Conservation (phyloP, 2,329 filamentous ascomycete genomes). For the Lizonia empirigonia region DNA sequence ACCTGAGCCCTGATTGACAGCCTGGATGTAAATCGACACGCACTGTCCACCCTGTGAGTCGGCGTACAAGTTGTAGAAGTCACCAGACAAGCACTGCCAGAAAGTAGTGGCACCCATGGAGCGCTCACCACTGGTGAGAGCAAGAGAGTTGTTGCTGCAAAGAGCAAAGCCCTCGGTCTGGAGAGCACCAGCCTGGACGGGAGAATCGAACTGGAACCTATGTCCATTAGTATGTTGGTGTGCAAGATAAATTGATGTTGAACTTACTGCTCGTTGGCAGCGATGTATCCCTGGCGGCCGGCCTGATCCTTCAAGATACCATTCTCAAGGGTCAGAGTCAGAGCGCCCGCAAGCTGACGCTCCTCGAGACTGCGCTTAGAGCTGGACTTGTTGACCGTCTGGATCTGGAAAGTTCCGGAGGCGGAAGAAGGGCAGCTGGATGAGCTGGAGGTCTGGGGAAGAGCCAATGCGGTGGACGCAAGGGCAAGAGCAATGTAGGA, state of each 20-base stretch:
- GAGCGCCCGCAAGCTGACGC: conserved; percentile 48
- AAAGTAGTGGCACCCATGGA: conserved; percentile 63
- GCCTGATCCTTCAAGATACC: conserved; percentile 69
- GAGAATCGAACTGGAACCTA: conserved; percentile 50
- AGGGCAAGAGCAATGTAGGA: conserved; percentile 39
- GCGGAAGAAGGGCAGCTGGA: conserved; percentile 59
- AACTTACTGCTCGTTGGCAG: conserved; percentile 70
- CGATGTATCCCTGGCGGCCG: conserved; percentile 77
- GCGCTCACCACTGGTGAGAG: conserved; percentile 59
- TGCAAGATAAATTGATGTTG: not conserved
- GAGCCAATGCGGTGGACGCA: conserved; percentile 36
- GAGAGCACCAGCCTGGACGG: conserved; percentile 68
- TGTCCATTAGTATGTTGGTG: conserved; percentile 7
- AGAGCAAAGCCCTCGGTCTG: conserved; percentile 75
- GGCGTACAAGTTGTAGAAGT: conserved; percentile 85
- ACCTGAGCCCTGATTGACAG: conserved; percentile 20
- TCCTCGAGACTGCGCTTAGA: conserved; percentile 35
- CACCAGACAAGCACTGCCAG: conserved; percentile 75
- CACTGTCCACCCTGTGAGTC: conserved; percentile 72
- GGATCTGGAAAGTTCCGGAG: conserved; percentile 64
- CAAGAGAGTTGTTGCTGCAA: conserved; percentile 71
- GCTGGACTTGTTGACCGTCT: conserved; percentile 52
- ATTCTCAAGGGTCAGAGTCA: conserved; percentile 66
- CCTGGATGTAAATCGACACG: conserved; percentile 48
- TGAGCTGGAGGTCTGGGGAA: conserved; percentile 49